Base-by-base conservation (phyloP, 1,284 basidiomycete species). In the Malassezia slooffiae region DNA sequence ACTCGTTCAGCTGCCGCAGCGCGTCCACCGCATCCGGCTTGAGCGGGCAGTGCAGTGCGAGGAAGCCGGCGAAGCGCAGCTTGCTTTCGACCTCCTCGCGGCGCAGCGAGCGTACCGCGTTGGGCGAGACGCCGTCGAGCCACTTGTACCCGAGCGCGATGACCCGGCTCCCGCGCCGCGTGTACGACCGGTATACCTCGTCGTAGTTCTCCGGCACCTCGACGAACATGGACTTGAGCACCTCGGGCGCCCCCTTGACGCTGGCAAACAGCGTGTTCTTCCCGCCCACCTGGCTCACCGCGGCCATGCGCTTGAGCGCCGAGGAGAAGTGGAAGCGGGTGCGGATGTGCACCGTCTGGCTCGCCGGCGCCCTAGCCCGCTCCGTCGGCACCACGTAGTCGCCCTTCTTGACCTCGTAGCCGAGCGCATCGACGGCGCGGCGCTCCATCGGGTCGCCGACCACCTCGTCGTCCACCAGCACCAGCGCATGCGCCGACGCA, bases 391-490 rank as follows among this genome's bases (percentile, higher is more conserved):
- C 43, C 28, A 46, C 28, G 30, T 50, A 26, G 20, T 52, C 57
- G 76, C 85, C 85, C 72, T 82, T 83, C 28, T 75, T 75, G 16
- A 99, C 71, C 54, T 81, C 79, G 91, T 91, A 97, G 47, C 85
- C 81, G 34, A 97, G 76, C 1, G 88, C 83, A 55, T 89, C 85
- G 13, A 97, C 74, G 0, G 91, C 91, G 1, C 86, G 91, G 74
- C 91, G 91, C 72, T 99, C 91, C 91, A 99, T 99, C 0, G 93
- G 91, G 69, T 99, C 93, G 12, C 91, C 93, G 26, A 97, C 90
- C 27, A 93, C 75, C 4, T 88, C 91, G 62, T 77, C 77, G 37
- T 95, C 89, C 28, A 99, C 77, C 39, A 86, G 77, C 16, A 97
- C 91, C 3, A 99, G 75, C 0, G 93, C 90, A 65, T 99, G 93